Percentiles rank a stretch among this genome's conserved stretches.
Conservation (phyloP, 75 land plant species). For the Sequoiadendron giganteum region DNA sequence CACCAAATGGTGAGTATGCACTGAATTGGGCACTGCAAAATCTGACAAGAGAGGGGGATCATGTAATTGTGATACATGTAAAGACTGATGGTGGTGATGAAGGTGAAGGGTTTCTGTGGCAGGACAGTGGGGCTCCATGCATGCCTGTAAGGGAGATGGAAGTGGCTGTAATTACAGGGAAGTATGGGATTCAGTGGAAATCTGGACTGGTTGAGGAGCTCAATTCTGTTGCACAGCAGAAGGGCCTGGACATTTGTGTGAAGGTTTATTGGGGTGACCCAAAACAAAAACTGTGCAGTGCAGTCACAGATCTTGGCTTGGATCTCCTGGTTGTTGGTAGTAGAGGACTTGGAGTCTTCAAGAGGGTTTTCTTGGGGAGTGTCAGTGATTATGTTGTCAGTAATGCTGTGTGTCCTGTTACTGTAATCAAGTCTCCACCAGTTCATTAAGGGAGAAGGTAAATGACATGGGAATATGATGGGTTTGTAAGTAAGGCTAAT, state of each 20-base stretch:
- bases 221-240: not conserved
- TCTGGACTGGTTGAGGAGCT: not conserved
- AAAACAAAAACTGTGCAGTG: conserved; percentile 25
- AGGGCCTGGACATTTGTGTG: not conserved
- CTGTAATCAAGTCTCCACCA: conserved; percentile 15
- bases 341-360: conserved; percentile 25
- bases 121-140: not conserved
- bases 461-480: too few species aligned
- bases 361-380: conserved; percentile 24
- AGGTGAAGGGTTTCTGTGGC: not conserved
- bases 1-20: not conserved
- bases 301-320: conserved; percentile 18
- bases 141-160: not conserved
- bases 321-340: conserved; percentile 29
- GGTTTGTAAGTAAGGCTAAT: too few species aligned
- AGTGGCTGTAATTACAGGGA: not conserved
- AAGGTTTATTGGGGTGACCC: conserved; percentile 39
- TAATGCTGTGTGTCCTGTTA: conserved; percentile 20
- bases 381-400: conserved; percentile 21
- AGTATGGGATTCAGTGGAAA: not conserved
- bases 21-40: not conserved
- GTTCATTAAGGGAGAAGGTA: too few species aligned
- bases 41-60: not conserved
- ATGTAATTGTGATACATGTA: not conserved
- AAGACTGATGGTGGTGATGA: not conserved